Evolutionary conservation across 257 asterid species (phyloP).

Genomic region (Fraxinus americana): DNA sequence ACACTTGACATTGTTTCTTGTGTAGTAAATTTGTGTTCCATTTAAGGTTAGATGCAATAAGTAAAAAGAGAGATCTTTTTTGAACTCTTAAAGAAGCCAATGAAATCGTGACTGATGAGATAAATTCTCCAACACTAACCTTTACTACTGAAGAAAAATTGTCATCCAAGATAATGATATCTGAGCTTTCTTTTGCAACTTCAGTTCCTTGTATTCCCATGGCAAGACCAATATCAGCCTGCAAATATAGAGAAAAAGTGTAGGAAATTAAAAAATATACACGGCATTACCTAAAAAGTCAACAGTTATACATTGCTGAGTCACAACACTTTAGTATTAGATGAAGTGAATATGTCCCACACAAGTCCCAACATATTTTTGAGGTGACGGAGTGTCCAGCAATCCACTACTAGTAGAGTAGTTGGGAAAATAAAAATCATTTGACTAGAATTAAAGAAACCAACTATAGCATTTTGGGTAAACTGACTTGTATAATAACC

Average conservation of each 20-base stretch:
- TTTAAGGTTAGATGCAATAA: background rate
- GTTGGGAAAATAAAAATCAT: background rate
- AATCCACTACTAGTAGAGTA: background rate
- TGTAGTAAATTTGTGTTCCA: background rate
- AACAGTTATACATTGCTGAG: background rate
- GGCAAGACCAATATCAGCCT: slow-evolving; percentile 97
- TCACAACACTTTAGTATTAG: background rate
- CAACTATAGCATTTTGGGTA: background rate
- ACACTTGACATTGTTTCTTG: background rate
- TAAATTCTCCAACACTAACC: slow-evolving; percentile 42
- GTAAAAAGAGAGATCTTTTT: background rate
- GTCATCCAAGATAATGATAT: slow-evolving; percentile 89
- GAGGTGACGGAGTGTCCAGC: background rate
- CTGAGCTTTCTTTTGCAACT: slow-evolving; percentile 98
- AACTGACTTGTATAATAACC: background rate
- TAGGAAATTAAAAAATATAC: slow-evolving; percentile 11
- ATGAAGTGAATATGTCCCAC: background rate
- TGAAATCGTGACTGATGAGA: slow-evolving; percentile 9
- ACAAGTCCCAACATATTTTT: too few species aligned
- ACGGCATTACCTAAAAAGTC: background rate
- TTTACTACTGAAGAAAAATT: slow-evolving; percentile 92
- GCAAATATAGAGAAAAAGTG: slow-evolving; percentile 21
- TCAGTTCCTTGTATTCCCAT: slow-evolving; percentile 99
- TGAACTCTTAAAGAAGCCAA: background rate
- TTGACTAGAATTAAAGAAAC: background rate